Base-by-base conservation (phyloP, 2,329 filamentous ascomycete species). In the Microcyclospora tardicrescens region DNA sequence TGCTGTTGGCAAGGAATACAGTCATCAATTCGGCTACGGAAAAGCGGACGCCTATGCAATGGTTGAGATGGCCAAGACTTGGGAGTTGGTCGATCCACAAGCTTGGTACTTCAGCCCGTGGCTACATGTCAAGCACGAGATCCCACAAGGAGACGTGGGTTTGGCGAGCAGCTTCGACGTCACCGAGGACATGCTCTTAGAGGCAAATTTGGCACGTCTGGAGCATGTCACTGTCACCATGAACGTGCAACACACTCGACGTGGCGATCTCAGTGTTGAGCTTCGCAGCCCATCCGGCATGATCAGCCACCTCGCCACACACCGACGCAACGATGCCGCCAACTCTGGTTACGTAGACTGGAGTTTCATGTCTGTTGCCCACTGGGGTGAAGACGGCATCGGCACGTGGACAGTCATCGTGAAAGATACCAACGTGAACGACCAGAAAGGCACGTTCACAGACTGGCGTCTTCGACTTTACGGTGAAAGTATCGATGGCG, bases 311-410 rank as follows among this genome's bases (percentile, higher is more conserved):
- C 75, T 98, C 38, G 81, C 87, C 4, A 82, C 79, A 10, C 68
- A 80, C 2, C 81, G 91, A 47, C 71, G 71, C 43, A 61, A 75
- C 15, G 91, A 98, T 59, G 66, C 71, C 1, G 72, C 71, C 28
- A 57, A 64, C 0, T 61, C 64, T 15, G 91, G 91, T 8, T 98
- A 96, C 58, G 66, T 79, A 29, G 85, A 96, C 63, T 98, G 91
- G 91, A 96, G 89, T 0, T 98, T 98, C 54, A 98, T 98, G 91
- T 93, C 81, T 44, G 91, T 98, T 29, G 87, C 80, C 46, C 91
- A 98, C 59, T 98, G 87, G 85, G 91, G 91, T 35, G 91, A 98
- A 62, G 72, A 73, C 33, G 87, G 86, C 42, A 61, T 87, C 41
- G 91, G 91, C 37, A 87, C 75, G 15, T 98, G 91, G 91, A 93